A percentile compares a stretch with the other conserved stretches of the same genome.
These are phyloP conservation scores for Schizopora paradoxa DNA, from an alignment of 1,284 basidiomycete species.

Conservation along the genomic window DNA sequence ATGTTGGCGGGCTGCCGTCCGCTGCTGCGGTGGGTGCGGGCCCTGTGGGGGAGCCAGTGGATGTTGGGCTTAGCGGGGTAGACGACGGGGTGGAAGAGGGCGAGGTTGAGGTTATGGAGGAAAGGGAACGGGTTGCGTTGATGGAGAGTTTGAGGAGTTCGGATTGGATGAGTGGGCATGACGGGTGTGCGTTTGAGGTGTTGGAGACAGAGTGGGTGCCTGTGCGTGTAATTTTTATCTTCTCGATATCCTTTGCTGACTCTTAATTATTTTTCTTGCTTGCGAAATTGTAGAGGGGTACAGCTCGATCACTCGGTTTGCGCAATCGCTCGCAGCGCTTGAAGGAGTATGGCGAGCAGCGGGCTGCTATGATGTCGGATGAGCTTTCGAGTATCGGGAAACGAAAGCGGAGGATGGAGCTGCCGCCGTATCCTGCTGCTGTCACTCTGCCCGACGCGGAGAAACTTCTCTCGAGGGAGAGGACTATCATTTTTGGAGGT, in stretches of 20 bases:
- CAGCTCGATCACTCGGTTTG: constrained; percentile 46
- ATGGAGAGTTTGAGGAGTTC: constrained; percentile 65
- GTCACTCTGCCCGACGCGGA: constrained; percentile 34
- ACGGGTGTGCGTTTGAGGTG: constrained; percentile 69
- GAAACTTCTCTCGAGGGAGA: constrained; percentile 31
- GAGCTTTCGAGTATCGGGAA: constrained; percentile 1
- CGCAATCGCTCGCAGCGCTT: constrained; percentile 62
- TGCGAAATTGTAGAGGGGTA: constrained; percentile 33
- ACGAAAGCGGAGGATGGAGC: constrained; percentile 6
- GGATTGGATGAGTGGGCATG: constrained; percentile 69
- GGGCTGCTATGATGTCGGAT: constrained; percentile 46
- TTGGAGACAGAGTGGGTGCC: constrained; percentile 54
- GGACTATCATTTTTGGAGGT: constrained; percentile 28
- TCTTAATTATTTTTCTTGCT: constrained; percentile 9
- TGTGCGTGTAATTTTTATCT: constrained; percentile 36
- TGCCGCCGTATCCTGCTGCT: constrained; percentile 20
- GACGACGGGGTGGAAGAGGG: constrained; percentile 25
- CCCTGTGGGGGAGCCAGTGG: constrained; percentile 20
- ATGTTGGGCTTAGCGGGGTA: constrained; percentile 20
- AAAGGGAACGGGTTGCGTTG: constrained; percentile 54
- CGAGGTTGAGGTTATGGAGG: constrained; percentile 42
- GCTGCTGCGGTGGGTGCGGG: constrained; percentile 20
- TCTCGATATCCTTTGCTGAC: not conserved
- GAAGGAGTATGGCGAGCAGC: constrained; percentile 56
- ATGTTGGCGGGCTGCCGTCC: constrained; percentile 36